A percentile compares a stretch with the other conserved stretches of the same genome.
Conservation (phyloP, 176 grass and related monocot genomes). For the Saccharum officinarum region DNA sequence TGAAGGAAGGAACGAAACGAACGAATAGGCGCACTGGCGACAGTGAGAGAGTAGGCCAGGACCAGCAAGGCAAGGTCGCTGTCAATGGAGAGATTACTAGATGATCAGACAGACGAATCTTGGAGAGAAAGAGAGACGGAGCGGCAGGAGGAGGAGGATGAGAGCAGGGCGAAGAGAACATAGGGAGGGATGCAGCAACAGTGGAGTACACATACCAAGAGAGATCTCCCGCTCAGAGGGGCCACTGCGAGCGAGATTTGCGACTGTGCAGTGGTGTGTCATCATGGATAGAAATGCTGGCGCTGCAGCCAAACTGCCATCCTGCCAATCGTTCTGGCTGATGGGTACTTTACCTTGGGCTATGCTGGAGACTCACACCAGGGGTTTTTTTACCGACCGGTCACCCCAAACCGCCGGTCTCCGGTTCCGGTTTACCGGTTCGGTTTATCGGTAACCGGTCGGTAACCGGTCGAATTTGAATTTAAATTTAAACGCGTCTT, state of each 20-base stretch:
- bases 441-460: no score
- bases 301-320: constrained; percentile 3
- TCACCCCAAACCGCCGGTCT: no score
- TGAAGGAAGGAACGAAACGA: not conserved
- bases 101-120: not conserved
- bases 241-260: constrained; percentile 5
- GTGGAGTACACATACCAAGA: not conserved
- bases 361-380: no score
- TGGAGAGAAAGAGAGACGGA: not conserved
- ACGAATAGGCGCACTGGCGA: not conserved
- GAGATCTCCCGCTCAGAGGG: constrained; percentile 18
- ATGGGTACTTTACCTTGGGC: constrained; percentile 6
- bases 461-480: no score
- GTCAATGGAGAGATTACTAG: constrained; percentile 3
- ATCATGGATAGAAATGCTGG: not conserved
- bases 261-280: not conserved
- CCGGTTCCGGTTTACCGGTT: no score
- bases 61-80: not conserved
- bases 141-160: not conserved
- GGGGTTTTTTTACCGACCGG: no score
- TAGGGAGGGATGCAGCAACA: no score
- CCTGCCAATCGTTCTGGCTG: not conserved
- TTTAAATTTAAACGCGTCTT: no score
- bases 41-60: constrained; percentile 5
- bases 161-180: no score